phyloP scores from a whole-genome alignment of 192 early-diverging fungal species.

The Entomortierella lignicola region DNA sequence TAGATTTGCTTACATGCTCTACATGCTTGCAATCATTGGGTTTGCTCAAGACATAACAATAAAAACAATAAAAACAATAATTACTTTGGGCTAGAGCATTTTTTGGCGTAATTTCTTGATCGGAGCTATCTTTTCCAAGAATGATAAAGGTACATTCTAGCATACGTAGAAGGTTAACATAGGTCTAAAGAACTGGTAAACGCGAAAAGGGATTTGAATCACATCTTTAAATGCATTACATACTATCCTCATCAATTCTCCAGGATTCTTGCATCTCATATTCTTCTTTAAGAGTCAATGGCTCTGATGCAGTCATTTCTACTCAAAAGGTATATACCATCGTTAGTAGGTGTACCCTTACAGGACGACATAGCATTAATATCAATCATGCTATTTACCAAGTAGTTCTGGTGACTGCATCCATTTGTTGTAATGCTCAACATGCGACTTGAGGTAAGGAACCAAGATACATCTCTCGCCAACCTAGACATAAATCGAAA shows the following conservation, averaged over 20 bases:
- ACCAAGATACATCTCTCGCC: slow-evolving; percentile 77
- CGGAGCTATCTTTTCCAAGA: slow-evolving; percentile 40
- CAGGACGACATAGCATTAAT: too few species aligned
- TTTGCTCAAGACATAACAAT: too few species aligned
- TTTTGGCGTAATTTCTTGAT: slow-evolving; percentile 13
- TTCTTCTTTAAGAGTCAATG: slow-evolving; percentile 91
- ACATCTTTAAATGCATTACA: too few species aligned
- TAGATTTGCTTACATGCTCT: too few species aligned
- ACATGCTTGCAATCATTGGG: too few species aligned
- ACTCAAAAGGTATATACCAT: not conserved
- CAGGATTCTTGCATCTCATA: slow-evolving; percentile 95
- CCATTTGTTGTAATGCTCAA: slow-evolving; percentile 93
- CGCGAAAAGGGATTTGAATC: too few species aligned
- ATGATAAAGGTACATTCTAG: slow-evolving; percentile 83
- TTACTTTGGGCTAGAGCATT: slow-evolving; percentile 46
- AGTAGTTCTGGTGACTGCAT: slow-evolving; percentile 92
- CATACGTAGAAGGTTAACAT: not conserved
- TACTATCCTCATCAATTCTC: slow-evolving; percentile 85
- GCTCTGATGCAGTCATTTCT: slow-evolving; percentile 97
- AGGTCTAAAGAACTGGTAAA: too few species aligned
- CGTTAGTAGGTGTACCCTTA: too few species aligned
- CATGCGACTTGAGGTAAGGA: slow-evolving; percentile 89
- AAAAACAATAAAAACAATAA: too few species aligned
- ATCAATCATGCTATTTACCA: slow-evolving; percentile 53
- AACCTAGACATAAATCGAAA: too few species aligned